Base-by-base conservation (phyloP, 1,139 yeast genomes). In the Yamadazyma songkhlaensis region DNA sequence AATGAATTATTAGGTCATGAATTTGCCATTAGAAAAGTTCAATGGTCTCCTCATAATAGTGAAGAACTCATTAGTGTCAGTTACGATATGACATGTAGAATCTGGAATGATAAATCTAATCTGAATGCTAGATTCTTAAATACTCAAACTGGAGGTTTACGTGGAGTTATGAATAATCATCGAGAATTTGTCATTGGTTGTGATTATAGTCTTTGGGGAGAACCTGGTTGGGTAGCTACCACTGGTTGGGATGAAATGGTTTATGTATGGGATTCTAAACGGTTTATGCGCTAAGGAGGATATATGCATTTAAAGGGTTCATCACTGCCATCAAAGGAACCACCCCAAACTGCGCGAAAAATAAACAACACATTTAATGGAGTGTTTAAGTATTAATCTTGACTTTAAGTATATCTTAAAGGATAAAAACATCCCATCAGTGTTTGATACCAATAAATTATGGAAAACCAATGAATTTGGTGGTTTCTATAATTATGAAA, bases 181-280 rank as follows among this genome's bases (percentile, higher is more conserved):
- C 73, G 79, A 28, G 98, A 92, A 64, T 92, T 92, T 62, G 97
- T 85, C 2, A 79, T 86, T 47, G 97, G 95, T n/a, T 84, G 92
- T 46, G 97, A 92, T 60, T 92, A 96, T 83, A 84, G 95, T 49
- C 63, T 92, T 39, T 92, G 97, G 97, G 97, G 97, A 8, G 81
- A 83, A 47, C 95, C 94, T 3, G 97, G 97, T 1, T 90, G 95
- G 88, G 90, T 84, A 13, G 95, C 95, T 8, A 81, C 96, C 17
- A 84, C 92, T 0, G 96, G 96, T 1, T 92, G 97, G 96, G 98
- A 92, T 62, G 96, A 92, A 54, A 88, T 86, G 84, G 83, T 89
- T 9, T 81, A 84, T 53, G 74, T 92, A n/a, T 92, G 96, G 95
- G 89, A 85, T 51, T 73, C 81, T 4, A 74, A 78, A 50, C 54